Evolutionary conservation across 1,284 basidiomycete genomes (phyloP).

Genomic region (Veloboletus limbatus): DNA sequence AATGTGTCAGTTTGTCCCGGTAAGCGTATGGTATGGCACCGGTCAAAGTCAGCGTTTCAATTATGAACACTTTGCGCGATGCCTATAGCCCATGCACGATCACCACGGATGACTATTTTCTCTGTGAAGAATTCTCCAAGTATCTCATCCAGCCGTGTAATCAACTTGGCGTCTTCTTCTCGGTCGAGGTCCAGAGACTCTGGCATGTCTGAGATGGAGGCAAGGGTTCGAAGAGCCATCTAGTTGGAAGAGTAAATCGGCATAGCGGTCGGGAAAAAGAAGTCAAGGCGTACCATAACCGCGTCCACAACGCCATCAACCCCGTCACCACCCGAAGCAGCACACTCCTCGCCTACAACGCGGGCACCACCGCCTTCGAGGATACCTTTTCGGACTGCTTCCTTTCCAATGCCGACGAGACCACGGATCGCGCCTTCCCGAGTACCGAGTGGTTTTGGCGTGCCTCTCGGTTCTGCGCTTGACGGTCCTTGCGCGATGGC

Average conservation of each 20-base stretch:
- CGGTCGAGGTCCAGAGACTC: constrained; percentile 50
- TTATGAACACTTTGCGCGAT: constrained; percentile 42
- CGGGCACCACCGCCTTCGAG: constrained; percentile 74
- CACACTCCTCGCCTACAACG: constrained; percentile 64
- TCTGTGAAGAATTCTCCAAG: constrained; percentile 64
- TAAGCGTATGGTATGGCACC: background rate
- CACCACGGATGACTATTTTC: constrained; percentile 43
- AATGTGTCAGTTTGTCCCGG: background rate
- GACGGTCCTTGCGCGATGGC: constrained; percentile 19
- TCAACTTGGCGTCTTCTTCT: constrained; percentile 46
- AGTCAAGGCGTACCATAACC: constrained; percentile 48
- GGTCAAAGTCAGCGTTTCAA: constrained; percentile 7
- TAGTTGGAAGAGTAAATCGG: constrained; percentile 20
- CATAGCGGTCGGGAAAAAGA: background rate
- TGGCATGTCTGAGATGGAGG: constrained; percentile 52
- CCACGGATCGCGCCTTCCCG: constrained; percentile 86
- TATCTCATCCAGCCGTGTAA: constrained; percentile 47
- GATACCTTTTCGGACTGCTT: constrained; percentile 77
- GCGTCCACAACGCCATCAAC: constrained; percentile 46
- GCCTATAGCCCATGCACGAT: constrained; percentile 58
- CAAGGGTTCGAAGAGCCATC: constrained; percentile 60
- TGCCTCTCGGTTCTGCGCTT: constrained; percentile 36
- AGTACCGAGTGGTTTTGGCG: constrained; percentile 68
- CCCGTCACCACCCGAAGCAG: constrained; percentile 38
- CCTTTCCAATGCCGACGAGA: constrained; percentile 77